Evolutionary conservation across 129 eudicot species (phyloP).

Genomic region (Artemisia argyi): DNA sequence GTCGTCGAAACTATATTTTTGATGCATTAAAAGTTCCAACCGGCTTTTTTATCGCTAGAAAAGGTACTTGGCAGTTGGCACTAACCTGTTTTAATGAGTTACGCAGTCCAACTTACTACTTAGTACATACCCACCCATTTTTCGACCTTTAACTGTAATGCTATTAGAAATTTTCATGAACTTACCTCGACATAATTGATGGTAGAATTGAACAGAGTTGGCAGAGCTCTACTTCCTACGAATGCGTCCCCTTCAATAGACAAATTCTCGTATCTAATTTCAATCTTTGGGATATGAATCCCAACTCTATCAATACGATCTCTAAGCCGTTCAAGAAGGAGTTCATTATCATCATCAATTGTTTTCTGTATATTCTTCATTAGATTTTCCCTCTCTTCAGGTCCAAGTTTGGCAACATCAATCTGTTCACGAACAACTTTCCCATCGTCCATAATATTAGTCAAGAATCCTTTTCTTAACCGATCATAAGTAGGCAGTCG

Average conservation of each 20-base stretch:
- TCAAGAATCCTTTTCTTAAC: conserved; percentile 57
- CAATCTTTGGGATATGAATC: conserved; percentile 72
- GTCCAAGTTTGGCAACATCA: conserved; percentile 57
- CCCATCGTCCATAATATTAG: conserved; percentile 57
- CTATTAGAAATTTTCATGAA: background rate
- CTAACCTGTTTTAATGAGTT: background rate
- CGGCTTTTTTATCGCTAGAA: too few species aligned
- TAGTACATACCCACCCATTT: background rate
- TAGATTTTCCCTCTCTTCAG: conserved; percentile 47
- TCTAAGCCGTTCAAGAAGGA: conserved; percentile 56
- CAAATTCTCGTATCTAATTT: conserved; percentile 62
- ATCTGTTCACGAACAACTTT: conserved; percentile 50
- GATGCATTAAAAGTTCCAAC: too few species aligned
- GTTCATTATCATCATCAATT: conserved; percentile 69
- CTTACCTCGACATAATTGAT: conserved; percentile 64
- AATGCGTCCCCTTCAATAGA: conserved; percentile 70
- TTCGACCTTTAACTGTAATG: background rate
- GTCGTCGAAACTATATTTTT: too few species aligned
- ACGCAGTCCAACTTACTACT: background rate
- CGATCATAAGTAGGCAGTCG: conserved; percentile 73
- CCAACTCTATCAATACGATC: conserved; percentile 73
- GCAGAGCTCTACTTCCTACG: conserved; percentile 80
- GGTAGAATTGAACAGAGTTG: conserved; percentile 65
- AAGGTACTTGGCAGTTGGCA: too few species aligned
- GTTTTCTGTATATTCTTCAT: conserved; percentile 52